Conservation (phyloP, 2,329 filamentous ascomycete species). For the Diaporthe sp. region DNA sequence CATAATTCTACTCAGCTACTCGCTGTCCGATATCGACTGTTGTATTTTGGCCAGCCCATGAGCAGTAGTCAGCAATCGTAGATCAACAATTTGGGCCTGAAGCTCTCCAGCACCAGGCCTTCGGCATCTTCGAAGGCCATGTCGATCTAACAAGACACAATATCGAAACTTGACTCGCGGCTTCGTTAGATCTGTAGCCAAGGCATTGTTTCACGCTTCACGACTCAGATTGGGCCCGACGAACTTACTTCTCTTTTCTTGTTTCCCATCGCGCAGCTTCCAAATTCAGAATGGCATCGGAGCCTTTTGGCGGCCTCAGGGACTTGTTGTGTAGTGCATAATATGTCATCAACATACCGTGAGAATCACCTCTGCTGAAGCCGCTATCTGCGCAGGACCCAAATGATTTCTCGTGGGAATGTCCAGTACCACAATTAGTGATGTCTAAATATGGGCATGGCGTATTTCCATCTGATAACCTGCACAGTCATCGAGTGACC, state of each 20-base stretch:
- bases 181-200: not conserved
- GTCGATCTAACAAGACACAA: constrained; percentile 3
- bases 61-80: not conserved
- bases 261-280: not conserved
- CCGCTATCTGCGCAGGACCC: not conserved
- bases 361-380: not conserved
- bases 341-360: not conserved
- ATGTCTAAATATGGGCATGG: not conserved
- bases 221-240: not conserved
- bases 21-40: not conserved
- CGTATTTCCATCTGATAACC: not conserved
- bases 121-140: not conserved
- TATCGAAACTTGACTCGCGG: constrained; percentile 22
- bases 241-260: not conserved
- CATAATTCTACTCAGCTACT: not conserved
- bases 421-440: not conserved
- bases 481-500: too few species aligned
- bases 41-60: too few species aligned
- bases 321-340: too few species aligned
- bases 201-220: not conserved
- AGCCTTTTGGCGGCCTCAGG: too few species aligned
- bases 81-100: not conserved
- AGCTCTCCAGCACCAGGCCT: not conserved
- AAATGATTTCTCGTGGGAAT: not conserved
- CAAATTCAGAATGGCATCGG: not conserved